Percentiles rank a stretch among this genome's conserved stretches.
phyloP scores from a whole-genome alignment of 306 rosid genomes.

The Purshia tridentata region DNA sequence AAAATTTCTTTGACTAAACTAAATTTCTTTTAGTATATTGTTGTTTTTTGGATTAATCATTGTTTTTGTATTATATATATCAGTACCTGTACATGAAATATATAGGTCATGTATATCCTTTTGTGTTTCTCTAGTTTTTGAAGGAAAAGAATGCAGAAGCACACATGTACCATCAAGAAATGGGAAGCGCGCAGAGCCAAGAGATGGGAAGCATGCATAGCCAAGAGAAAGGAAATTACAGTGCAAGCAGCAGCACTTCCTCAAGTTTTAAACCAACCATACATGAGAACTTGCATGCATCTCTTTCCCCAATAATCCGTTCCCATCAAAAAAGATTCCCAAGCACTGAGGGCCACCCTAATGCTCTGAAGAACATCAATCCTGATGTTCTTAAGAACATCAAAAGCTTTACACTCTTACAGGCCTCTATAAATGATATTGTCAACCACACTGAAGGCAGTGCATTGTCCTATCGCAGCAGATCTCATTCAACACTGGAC shows the following conservation, averaged over 20 bases:
- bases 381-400: constrained; percentile 65
- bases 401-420: constrained; percentile 49
- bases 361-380: constrained; percentile 67
- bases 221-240: constrained; percentile 34
- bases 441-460: constrained; percentile 49
- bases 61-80: background rate
- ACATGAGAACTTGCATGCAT: constrained; percentile 34
- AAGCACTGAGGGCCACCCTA: constrained; percentile 67
- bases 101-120: background rate
- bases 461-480: constrained; percentile 36
- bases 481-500: constrained; percentile 59
- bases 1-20: background rate
- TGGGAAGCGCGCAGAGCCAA: constrained; percentile 22
- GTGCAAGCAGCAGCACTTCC: constrained; percentile 45
- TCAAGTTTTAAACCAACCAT: constrained; percentile 36
- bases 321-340: constrained; percentile 39
- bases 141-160: constrained; percentile 39
- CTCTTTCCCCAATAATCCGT: constrained; percentile 52
- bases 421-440: constrained; percentile 59
- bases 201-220: constrained; percentile 25
- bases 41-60: background rate
- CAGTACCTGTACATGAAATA: background rate
- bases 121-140: constrained; percentile 2
- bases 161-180: constrained; percentile 31
- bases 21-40: background rate